A percentile compares a stretch with the other conserved stretches of the same genome.
Conservation (phyloP, 2,329 filamentous ascomycete genomes). For the Colletotrichum noveboracense region DNA sequence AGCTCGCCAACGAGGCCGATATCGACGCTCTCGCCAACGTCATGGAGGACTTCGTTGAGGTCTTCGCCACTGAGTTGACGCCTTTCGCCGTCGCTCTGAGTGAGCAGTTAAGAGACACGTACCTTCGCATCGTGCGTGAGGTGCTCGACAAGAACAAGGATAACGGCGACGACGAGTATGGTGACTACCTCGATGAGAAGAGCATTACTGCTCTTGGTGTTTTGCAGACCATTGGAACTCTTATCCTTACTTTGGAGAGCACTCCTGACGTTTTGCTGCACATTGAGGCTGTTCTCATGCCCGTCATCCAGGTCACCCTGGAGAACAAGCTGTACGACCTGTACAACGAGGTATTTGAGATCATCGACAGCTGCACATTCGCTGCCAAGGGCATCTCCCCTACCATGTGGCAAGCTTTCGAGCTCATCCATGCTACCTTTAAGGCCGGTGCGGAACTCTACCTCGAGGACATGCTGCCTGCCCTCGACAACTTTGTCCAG, state of each 20-base stretch:
- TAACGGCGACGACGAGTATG: constrained; percentile 79
- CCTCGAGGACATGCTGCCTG: constrained; percentile 97
- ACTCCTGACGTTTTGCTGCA: constrained; percentile 94
- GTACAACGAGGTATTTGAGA: constrained; percentile 98
- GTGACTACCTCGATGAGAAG: constrained; percentile 96
- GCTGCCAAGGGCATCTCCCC: constrained; percentile 93
- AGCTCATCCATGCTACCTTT: constrained; percentile 95
- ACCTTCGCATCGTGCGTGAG: constrained; percentile 90
- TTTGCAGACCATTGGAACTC: constrained; percentile 93
- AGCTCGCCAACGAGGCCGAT: constrained; percentile 96
- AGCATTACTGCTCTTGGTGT: constrained; percentile 97
- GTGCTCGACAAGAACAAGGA: constrained; percentile 83
- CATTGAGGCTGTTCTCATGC: constrained; percentile 95
- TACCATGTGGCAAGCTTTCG: constrained; percentile 99
- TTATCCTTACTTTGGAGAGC: constrained; percentile 96
- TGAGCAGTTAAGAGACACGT: constrained; percentile 95
- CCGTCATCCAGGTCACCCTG: constrained; percentile 92
- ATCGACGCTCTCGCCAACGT: constrained; percentile 97
- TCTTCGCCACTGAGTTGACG: constrained; percentile 95
- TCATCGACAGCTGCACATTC: constrained; percentile 99
- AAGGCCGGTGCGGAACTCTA: constrained; percentile 97
- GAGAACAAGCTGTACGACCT: constrained; percentile 98
- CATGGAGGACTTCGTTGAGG: constrained; percentile 99
- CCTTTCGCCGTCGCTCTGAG: constrained; percentile 96
- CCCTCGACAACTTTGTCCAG: constrained; percentile 96